Percentiles rank a stretch among this genome's conserved stretches.
Evolutionary conservation across 2,329 filamentous ascomycete genomes (phyloP).

Genomic region (Podosphaera xanthii): DNA sequence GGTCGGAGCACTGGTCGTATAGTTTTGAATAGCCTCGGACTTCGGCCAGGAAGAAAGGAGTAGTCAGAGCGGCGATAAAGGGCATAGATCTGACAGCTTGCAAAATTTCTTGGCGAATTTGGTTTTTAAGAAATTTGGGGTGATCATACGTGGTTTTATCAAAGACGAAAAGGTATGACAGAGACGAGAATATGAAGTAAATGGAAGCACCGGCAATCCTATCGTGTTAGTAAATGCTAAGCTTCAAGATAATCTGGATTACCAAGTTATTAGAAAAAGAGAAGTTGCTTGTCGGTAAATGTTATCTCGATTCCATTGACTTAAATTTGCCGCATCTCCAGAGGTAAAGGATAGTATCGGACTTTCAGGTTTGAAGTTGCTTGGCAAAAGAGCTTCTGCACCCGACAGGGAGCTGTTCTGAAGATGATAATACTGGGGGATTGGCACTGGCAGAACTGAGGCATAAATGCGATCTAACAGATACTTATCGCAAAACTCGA

Average conservation of each 20-base stretch:
- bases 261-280: conserved; percentile 76
- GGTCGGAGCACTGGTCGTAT: conserved; percentile 58
- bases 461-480: conserved; percentile 64
- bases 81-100: conserved; percentile 62
- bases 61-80: conserved; percentile 60
- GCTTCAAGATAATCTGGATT: conserved; percentile 13
- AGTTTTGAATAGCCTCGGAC: conserved; percentile 69
- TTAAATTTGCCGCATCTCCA: conserved; percentile 55
- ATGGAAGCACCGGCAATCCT: conserved; percentile 70
- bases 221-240: conserved; percentile 3
- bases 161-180: conserved; percentile 77
- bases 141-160: conserved; percentile 76
- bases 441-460: conserved; percentile 37
- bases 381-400: conserved; percentile 30
- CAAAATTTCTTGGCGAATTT: conserved; percentile 64
- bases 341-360: conserved; percentile 47
- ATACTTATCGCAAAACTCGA: conserved; percentile 66
- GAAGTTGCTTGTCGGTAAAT: conserved; percentile 49
- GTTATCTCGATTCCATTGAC: conserved; percentile 56
- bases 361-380: conserved; percentile 52
- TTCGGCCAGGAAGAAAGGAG: conserved; percentile 61
- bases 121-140: conserved; percentile 87
- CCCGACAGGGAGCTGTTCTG: conserved; percentile 31
- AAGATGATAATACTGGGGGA: conserved; percentile 25
- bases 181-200: conserved; percentile 64